Evolutionary conservation across 164 flowering plant genomes (phyloP).

Genomic region (Piper longum): DNA sequence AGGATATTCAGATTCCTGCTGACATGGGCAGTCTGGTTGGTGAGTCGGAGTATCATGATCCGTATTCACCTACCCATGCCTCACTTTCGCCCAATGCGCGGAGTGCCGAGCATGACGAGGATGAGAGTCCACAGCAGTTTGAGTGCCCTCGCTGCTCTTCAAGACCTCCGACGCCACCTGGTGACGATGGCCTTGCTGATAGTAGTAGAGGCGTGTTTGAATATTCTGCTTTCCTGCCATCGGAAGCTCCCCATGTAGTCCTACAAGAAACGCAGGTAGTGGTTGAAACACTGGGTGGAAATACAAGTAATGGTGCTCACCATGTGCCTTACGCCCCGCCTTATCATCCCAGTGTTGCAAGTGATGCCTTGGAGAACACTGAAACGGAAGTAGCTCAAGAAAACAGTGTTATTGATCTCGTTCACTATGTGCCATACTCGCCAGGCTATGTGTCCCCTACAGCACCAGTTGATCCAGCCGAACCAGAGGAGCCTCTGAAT

Average conservation of each 20-base stretch:
- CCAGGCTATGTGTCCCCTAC: neutral
- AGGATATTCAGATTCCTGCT: slow-evolving; percentile 1
- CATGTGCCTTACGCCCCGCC: slow-evolving; percentile 1
- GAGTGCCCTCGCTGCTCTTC: slow-evolving; percentile 1
- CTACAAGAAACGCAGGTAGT: neutral
- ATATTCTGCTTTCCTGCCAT: slow-evolving; percentile 9
- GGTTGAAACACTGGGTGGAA: neutral
- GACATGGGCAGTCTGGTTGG: slow-evolving; percentile 9
- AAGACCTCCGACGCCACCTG: slow-evolving; percentile 1
- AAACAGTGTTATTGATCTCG: neutral
- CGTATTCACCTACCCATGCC: slow-evolving; percentile 12
- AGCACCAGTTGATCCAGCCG: neutral
- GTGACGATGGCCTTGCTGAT: slow-evolving; percentile 3
- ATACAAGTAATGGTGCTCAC: neutral
- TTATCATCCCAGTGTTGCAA: neutral
- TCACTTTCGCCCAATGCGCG: slow-evolving; percentile 4
- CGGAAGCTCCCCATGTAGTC: neutral
- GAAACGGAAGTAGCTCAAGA: neutral
- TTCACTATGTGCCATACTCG: slow-evolving; percentile 5
- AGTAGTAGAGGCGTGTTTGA: slow-evolving; percentile 4
- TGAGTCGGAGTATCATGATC: slow-evolving; percentile 4
- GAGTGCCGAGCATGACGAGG: slow-evolving; percentile 1
- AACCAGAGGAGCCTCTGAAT: neutral
- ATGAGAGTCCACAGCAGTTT: slow-evolving; percentile 1
- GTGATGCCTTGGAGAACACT: neutral